Evolutionary conservation across 2,329 filamentous ascomycete genomes (phyloP), one percentile per base, ranked within the genome.

Genomic region (Metarhizium anisopliae): DNA sequence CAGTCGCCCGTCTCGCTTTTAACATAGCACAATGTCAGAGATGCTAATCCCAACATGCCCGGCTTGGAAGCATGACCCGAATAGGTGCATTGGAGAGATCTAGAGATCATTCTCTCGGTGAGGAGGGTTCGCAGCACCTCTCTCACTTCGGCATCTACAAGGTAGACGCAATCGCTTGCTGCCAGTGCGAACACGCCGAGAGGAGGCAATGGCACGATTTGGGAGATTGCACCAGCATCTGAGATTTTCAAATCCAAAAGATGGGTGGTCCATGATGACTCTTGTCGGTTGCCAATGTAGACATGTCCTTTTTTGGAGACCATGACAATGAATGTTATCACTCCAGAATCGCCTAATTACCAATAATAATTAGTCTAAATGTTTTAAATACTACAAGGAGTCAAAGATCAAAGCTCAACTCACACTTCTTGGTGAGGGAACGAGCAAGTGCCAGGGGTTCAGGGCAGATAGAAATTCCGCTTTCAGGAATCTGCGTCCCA

Each of bases 11-110:
- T 81, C 20, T 83, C 80, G 4, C 74, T 71, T 57, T 81, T 79
- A 3, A 77, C 77, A 64, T 89, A 90, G 13, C 79, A 81, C 25
- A 90, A 69, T 0, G 81, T 84, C n/a, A 90, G 73, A 14, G 79
- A 84, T 32, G 76, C 75, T 1, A 91, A 69, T 0, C 83, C 81
- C 1, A 77, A 70, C 1, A 77, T 77, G 14, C 78, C 80, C 78
- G 82, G 58, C 71, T 73, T 51, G 75, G 74, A 56, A 72, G 77
- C 49, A 30, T 63, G 63, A 35, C 58, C 58, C 1, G 80, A 78
- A 62, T 83, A 81, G 55, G 85, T 77, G 52, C 81, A 81, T 51
- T 81, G 78, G 16, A 90, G 73, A 0, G 84, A 81, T 40, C 79
- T 78, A 4, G 78, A 74, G 56, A 79, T 76, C 65, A 88, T 82